A percentile compares a stretch with the other conserved stretches of the same genome.
phyloP scores from a whole-genome alignment of 352 stramenopile species.

The Saprolegnia parasitica region DNA sequence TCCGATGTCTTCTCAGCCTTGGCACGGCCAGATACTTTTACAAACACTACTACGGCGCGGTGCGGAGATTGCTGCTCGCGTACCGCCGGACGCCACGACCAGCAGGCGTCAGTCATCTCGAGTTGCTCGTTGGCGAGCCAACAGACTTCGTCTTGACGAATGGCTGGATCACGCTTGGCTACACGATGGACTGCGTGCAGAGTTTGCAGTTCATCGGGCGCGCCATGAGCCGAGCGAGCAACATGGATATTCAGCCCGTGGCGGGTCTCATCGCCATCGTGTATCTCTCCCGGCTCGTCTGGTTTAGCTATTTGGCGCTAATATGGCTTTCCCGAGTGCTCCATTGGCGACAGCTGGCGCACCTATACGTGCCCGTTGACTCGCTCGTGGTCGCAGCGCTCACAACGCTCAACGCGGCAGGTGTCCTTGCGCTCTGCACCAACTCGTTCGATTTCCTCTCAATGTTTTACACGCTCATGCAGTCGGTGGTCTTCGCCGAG shows the following conservation, averaged over 20 bases:
- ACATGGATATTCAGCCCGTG: not conserved
- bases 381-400: not conserved
- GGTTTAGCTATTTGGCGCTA: not conserved
- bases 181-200: not conserved
- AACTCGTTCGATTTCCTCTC: not conserved
- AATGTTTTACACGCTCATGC: not conserved
- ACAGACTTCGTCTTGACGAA: conserved; percentile 4
- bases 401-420: not conserved
- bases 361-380: not conserved
- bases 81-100: not conserved
- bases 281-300: conserved; percentile 1
- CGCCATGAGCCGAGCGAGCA: not conserved
- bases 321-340: not conserved
- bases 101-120: not conserved
- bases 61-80: not conserved
- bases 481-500: not conserved
- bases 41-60: not conserved
- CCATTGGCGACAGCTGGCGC: not conserved
- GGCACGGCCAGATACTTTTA: not conserved
- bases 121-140: not conserved
- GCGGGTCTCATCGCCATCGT: not conserved
- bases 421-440: not conserved
- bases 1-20: not conserved
- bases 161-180: conserved; percentile 2
- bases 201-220: not conserved